phyloP scores from a whole-genome alignment of 176 grass and related monocot species.

The Rhipidocladum racemiflorum region DNA sequence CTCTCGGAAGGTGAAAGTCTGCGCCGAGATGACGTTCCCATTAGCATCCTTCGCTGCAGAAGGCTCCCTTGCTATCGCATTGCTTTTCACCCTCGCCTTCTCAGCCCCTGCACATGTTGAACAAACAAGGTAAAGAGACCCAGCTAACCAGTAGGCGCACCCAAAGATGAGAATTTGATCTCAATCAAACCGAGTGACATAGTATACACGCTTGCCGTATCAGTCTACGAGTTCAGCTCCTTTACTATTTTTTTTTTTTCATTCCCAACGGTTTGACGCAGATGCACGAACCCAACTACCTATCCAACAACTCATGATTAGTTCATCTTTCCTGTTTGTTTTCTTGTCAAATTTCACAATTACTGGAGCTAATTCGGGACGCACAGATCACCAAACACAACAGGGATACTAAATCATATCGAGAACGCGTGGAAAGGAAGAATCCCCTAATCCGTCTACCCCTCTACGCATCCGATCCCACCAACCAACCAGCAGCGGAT shows the following conservation, averaged over 20 bases:
- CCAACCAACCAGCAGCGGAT: constrained; percentile 7
- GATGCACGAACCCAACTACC: background rate
- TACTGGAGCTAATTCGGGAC: background rate
- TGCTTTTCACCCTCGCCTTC: constrained; percentile 41
- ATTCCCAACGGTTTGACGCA: background rate
- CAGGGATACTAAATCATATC: constrained; percentile 8
- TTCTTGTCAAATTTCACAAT: background rate
- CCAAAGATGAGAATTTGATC: background rate
- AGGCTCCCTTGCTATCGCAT: constrained; percentile 36
- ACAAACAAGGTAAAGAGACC: background rate
- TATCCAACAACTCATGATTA: background rate
- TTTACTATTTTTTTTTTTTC: background rate
- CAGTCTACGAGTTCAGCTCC: background rate
- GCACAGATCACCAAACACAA: background rate
- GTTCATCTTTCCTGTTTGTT: background rate
- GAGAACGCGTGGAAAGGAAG: constrained; percentile 9
- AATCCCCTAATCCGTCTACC: background rate
- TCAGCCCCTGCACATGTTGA: constrained; percentile 41
- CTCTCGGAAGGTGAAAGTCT: constrained; percentile 84
- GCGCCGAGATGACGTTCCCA: constrained; percentile 61
- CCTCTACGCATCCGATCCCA: constrained; percentile 31
- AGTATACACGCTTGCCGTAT: background rate
- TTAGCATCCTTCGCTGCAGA: constrained; percentile 53
- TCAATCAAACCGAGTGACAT: background rate
- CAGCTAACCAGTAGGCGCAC: background rate